These are phyloP conservation scores for Fusarium veterinarium DNA, from an alignment of 2,329 filamentous ascomycete species.

Conservation along the genomic window DNA sequence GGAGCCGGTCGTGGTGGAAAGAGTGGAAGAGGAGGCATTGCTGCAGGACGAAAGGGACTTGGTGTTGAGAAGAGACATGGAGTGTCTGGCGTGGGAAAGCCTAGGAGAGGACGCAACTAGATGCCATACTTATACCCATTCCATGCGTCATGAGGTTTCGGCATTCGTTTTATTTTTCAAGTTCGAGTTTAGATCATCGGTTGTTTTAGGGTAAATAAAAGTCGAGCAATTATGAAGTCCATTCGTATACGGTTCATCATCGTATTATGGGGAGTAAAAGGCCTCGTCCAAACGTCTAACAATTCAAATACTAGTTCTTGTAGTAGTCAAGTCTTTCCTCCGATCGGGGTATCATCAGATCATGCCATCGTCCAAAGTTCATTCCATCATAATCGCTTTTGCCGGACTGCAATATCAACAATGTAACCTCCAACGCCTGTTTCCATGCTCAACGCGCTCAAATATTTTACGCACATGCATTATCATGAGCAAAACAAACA, in stretches of 20 bases:
- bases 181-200: slow-evolving; percentile 36
- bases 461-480: background rate
- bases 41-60: slow-evolving; percentile 60
- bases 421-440: slow-evolving; percentile 30
- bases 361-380: slow-evolving; percentile 21
- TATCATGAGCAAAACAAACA: background rate
- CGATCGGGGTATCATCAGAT: slow-evolving; percentile 42
- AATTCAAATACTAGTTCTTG: background rate
- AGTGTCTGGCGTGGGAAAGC: slow-evolving; percentile 57
- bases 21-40: slow-evolving; percentile 61
- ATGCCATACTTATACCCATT: slow-evolving; percentile 46
- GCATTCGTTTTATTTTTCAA: slow-evolving; percentile 37
- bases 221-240: slow-evolving; percentile 16
- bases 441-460: background rate
- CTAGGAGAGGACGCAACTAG: slow-evolving; percentile 50
- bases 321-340: slow-evolving; percentile 26
- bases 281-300: background rate
- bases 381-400: slow-evolving; percentile 21
- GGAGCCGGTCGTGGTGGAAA: slow-evolving; percentile 49
- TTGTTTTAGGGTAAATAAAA: slow-evolving; percentile 34
- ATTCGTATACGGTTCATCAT: background rate
- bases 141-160: slow-evolving; percentile 40
- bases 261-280: background rate
- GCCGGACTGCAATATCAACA: slow-evolving; percentile 9
- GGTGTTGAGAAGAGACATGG: slow-evolving; percentile 63